phyloP scores from a whole-genome alignment of 1,284 basidiomycete species.

The Ustilago crameri region DNA sequence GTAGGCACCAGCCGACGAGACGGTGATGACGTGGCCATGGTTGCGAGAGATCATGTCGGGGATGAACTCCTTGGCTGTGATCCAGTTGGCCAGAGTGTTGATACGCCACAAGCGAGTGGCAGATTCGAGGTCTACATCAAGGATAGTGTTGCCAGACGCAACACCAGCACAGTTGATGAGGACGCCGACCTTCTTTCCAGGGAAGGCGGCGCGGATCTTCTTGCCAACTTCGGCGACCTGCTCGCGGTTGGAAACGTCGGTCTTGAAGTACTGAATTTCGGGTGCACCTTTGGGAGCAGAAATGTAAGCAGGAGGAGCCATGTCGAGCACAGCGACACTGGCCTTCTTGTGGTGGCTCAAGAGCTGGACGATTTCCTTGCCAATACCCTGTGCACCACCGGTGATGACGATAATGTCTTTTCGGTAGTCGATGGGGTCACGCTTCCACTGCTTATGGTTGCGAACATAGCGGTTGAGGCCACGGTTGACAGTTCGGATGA shows the following conservation, averaged over 20 bases:
- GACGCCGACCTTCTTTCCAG: conserved; percentile 52
- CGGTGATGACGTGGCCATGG: conserved; percentile 65
- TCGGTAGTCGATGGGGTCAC: conserved; percentile 57
- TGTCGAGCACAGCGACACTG: conserved; percentile 64
- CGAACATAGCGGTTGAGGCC: conserved; percentile 50
- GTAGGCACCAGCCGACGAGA: conserved; percentile 62
- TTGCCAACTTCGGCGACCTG: conserved; percentile 53
- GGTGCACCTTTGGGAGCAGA: conserved; percentile 61
- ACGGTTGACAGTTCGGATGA: conserved; percentile 54
- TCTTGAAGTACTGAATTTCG: conserved; percentile 64
- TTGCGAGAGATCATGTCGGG: conserved; percentile 62
- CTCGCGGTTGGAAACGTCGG: conserved; percentile 61
- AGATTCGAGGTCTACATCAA: conserved; percentile 50
- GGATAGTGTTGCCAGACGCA: conserved; percentile 58
- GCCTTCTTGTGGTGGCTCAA: conserved; percentile 56
- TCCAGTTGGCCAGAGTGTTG: conserved; percentile 63
- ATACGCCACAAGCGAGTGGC: conserved; percentile 56
- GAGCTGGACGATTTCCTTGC: conserved; percentile 62
- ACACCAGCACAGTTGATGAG: conserved; percentile 66
- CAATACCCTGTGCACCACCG: conserved; percentile 66
- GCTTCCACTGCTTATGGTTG: conserved; percentile 55
- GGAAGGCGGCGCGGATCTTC: conserved; percentile 47
- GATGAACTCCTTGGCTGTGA: conserved; percentile 63
- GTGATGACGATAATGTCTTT: conserved; percentile 66
- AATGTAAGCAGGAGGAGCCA: conserved; percentile 60